Percentiles rank a stretch among this genome's conserved stretches.
Conservation (phyloP, 129 eudicot genomes). For the Calendula officinalis region DNA sequence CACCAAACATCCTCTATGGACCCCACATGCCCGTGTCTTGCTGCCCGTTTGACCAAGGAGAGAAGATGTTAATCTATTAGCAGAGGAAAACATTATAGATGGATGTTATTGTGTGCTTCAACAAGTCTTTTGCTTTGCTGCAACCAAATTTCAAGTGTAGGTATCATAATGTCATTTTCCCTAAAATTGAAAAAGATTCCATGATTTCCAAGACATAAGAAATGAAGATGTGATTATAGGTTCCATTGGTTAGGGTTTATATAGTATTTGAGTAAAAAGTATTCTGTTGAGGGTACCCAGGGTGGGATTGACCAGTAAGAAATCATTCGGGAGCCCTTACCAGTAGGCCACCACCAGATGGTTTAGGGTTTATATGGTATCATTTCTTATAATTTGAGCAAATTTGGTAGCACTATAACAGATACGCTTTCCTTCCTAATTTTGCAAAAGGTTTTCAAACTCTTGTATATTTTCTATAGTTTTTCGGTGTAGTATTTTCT, state of each 20-base stretch:
- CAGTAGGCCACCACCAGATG: too few species aligned
- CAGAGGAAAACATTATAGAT: neutral
- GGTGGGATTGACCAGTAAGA: neutral
- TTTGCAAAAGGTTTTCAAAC: neutral
- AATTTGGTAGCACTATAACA: too few species aligned
- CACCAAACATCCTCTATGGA: conserved; percentile 2
- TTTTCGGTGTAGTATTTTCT: neutral
- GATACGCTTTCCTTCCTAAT: neutral
- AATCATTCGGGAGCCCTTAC: neutral
- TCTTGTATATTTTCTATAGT: neutral
- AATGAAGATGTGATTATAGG: conserved; percentile 5
- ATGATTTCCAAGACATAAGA: neutral
- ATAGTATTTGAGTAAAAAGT: neutral
- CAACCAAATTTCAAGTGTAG: neutral
- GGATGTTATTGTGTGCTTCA: neutral
- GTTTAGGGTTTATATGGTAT: too few species aligned
- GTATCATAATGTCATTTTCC: too few species aligned
- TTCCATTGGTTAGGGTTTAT: neutral
- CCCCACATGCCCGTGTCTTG: neutral
- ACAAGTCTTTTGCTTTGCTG: neutral
- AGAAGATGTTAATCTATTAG: neutral
- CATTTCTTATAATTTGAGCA: too few species aligned
- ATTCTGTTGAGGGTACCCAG: neutral
- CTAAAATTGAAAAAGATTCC: neutral
- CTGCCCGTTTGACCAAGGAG: neutral